phyloP scores from a whole-genome alignment of 495 filamentous ascomycete species.

The Hypoxylon lenormandii region DNA sequence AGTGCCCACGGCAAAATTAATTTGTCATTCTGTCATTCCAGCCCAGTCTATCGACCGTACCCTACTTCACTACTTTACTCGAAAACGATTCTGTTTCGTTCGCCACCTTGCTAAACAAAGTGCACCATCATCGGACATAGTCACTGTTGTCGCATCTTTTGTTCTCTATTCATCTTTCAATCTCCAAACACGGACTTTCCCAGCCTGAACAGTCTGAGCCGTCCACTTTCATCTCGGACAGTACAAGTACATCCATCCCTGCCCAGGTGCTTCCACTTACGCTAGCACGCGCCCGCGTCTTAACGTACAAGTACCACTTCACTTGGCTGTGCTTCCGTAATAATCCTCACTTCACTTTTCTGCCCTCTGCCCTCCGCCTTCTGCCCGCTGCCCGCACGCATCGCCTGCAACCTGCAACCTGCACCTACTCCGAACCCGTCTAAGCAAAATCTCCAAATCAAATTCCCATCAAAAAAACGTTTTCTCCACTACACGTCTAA shows the following conservation, averaged over 20 bases:
- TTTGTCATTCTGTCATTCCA: constrained; percentile 15
- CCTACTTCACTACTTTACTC: constrained; percentile 16
- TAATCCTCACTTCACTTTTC: constrained; percentile 3
- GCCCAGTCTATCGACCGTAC: constrained; percentile 7
- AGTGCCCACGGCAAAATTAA: constrained; percentile 40
- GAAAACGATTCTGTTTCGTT: no score
- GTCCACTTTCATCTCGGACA: no score
- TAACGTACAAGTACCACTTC: not conserved
- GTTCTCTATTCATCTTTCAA: constrained; percentile 5
- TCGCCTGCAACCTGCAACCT: constrained; percentile 26
- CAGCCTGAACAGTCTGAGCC: no score
- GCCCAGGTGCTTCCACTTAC: not conserved
- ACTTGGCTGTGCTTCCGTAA: not conserved
- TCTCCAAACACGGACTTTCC: constrained; percentile 9
- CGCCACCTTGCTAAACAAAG: no score
- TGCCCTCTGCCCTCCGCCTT: no score
- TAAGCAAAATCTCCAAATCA: constrained; percentile 47
- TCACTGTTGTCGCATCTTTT: constrained; percentile 6
- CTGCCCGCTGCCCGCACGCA: not conserved
- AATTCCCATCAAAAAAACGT: constrained; percentile 19
- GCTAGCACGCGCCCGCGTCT: not conserved
- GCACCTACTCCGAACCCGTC: constrained; percentile 42
- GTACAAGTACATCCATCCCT: not conserved
- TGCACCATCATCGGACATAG: no score
- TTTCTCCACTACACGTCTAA: constrained; percentile 43